Conservation (phyloP, 2,329 filamentous ascomycete genomes). For the Davidsoniella eucalypti region DNA sequence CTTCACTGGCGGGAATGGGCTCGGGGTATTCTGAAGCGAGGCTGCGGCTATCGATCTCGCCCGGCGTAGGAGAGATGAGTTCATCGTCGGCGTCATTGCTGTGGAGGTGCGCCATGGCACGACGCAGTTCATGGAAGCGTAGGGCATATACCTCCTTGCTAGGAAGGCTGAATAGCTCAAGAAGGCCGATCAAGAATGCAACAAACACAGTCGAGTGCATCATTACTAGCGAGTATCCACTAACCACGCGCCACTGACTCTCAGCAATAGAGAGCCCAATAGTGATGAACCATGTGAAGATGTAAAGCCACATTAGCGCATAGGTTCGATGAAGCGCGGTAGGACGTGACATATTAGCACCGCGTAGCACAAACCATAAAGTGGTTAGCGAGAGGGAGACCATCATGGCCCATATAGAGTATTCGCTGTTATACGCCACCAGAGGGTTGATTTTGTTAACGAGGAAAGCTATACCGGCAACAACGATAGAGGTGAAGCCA, state of each 20-base stretch:
- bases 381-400: slow-evolving; percentile 62
- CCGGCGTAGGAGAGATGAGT: slow-evolving; percentile 20
- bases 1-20: slow-evolving; percentile 21
- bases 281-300: slow-evolving; percentile 55
- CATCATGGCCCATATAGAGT: slow-evolving; percentile 65
- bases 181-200: slow-evolving; percentile 55
- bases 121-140: slow-evolving; percentile 31
- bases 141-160: slow-evolving; percentile 53
- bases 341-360: slow-evolving; percentile 64
- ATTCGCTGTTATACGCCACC: slow-evolving; percentile 80
- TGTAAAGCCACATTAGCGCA: slow-evolving; percentile 68
- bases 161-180: slow-evolving; percentile 65
- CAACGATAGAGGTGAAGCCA: slow-evolving; percentile 46
- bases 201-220: slow-evolving; percentile 62
- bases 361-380: slow-evolving; percentile 68
- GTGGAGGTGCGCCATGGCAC: slow-evolving; percentile 4
- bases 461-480: slow-evolving; percentile 57
- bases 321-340: slow-evolving; percentile 76
- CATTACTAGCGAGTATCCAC: slow-evolving; percentile 68
- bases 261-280: slow-evolving; percentile 60
- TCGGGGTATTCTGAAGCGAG: slow-evolving; percentile 9
- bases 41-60: slow-evolving; percentile 11
- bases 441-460: slow-evolving; percentile 72
- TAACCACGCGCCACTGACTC: slow-evolving; percentile 53
- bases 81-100: slow-evolving; percentile 1